phyloP scores from a whole-genome alignment of 2,329 filamentous ascomycete genomes.

The Hysterium pulicare region DNA sequence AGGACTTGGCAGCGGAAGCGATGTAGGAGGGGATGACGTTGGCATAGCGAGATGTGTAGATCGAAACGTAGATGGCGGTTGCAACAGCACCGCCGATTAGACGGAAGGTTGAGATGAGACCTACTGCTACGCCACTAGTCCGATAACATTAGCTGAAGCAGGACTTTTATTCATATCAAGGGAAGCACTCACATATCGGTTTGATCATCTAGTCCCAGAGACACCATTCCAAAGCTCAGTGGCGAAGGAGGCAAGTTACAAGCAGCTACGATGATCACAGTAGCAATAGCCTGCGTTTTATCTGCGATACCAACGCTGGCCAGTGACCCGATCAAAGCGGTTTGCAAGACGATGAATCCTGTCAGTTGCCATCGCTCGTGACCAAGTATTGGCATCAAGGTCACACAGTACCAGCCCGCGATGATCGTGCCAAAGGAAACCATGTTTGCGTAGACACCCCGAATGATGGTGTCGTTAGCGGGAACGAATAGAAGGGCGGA shows the following conservation, averaged over 20 bases:
- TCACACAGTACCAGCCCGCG: conserved; percentile 23
- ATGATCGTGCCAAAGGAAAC: conserved; percentile 27
- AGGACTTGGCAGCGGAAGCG: background rate
- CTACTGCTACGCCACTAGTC: conserved; percentile 32
- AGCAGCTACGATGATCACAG: conserved; percentile 27
- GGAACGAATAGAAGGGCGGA: conserved; percentile 19
- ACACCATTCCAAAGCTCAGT: conserved; percentile 35
- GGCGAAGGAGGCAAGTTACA: conserved; percentile 32
- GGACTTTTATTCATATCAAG: background rate
- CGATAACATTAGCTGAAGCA: no score
- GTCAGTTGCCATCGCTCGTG: conserved; percentile 40
- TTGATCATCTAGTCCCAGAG: conserved; percentile 35
- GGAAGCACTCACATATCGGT: conserved; percentile 25
- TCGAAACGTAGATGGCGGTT: conserved; percentile 39
- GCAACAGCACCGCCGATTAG: conserved; percentile 38
- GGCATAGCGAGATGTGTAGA: conserved; percentile 29
- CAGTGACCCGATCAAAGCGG: conserved; percentile 36
- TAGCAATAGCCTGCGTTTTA: conserved; percentile 35
- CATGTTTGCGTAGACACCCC: conserved; percentile 25
- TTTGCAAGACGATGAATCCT: conserved; percentile 31
- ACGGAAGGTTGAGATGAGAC: conserved; percentile 37
- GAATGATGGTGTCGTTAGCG: conserved; percentile 18
- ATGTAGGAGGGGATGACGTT: conserved; percentile 6
- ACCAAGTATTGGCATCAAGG: conserved; percentile 29
- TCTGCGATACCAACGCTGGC: conserved; percentile 30